Evolutionary conservation across 495 filamentous ascomycete genomes (phyloP).

Genomic region (Aspergillus ostianus): DNA sequence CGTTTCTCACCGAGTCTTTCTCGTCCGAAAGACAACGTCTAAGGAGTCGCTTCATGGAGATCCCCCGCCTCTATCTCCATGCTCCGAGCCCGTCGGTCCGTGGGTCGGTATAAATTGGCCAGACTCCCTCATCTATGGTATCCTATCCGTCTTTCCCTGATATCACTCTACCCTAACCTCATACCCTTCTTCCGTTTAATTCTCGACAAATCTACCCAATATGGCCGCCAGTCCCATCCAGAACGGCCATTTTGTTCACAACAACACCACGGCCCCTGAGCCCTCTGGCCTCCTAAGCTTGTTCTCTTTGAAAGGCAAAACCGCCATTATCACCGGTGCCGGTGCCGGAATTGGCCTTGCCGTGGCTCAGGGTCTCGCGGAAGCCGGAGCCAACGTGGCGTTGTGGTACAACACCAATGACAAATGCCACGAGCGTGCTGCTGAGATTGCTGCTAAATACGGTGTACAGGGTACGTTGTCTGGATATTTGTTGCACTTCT

Average conservation of each 20-base stretch:
- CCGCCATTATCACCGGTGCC: constrained; percentile 73
- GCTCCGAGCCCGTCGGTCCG: neutral
- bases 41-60: neutral
- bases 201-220: neutral
- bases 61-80: neutral
- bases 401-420: constrained; percentile 78
- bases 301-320: constrained; percentile 72
- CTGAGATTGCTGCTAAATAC: constrained; percentile 63
- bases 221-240: constrained; percentile 24
- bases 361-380: constrained; percentile 67
- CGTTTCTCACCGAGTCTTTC: neutral
- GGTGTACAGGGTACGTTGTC: constrained; percentile 61
- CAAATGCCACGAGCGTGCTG: constrained; percentile 61
- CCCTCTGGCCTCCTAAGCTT: constrained; percentile 59
- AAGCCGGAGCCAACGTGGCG: constrained; percentile 78
- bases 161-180: too few species aligned
- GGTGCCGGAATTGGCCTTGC: constrained; percentile 71
- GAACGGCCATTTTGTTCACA: constrained; percentile 48
- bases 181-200: too few species aligned
- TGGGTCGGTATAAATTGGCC: neutral
- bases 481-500: too few species aligned
- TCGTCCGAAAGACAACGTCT: neutral
- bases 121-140: neutral
- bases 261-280: constrained; percentile 52
- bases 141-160: neutral